Conservation (phyloP, 108 stramenopile species). For the Conticribra guillardii region DNA sequence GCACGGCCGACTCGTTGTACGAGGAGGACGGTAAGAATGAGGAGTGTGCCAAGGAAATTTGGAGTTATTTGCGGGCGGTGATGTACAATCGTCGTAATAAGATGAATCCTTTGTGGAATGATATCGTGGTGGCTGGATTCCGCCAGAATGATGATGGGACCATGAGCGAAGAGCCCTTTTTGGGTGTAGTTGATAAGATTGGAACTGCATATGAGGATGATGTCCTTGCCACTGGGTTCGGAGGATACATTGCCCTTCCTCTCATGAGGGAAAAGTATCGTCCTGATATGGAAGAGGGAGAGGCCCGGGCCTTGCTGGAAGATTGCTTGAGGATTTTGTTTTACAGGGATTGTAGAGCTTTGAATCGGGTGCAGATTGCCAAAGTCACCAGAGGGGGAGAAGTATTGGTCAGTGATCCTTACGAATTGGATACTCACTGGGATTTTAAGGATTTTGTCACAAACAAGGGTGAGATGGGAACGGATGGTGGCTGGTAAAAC, state of each 20-base stretch:
- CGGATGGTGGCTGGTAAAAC: constrained; percentile 84
- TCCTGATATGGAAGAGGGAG: constrained; percentile 88
- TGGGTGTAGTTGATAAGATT: constrained; percentile 96
- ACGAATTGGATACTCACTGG: constrained; percentile 84
- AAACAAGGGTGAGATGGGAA: constrained; percentile 72
- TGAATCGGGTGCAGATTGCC: constrained; percentile 95
- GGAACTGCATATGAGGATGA: constrained; percentile 97
- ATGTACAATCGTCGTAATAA: constrained; percentile 95
- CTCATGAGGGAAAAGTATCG: constrained; percentile 93
- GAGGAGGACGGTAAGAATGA: constrained; percentile 57
- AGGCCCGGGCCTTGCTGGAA: constrained; percentile 95
- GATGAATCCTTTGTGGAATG: constrained; percentile 99
- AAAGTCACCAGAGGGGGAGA: constrained; percentile 77
- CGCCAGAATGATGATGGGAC: constrained; percentile 48
- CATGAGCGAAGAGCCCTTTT: constrained; percentile 65
- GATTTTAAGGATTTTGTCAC: constrained; percentile 70
- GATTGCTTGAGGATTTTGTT: constrained; percentile 97
- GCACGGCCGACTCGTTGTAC: constrained; percentile 69
- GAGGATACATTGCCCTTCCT: constrained; percentile 94
- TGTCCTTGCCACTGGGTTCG: constrained; percentile 97
- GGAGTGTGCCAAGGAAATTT: constrained; percentile 69
- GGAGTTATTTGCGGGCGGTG: constrained; percentile 92
- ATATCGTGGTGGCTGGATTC: constrained; percentile 90
- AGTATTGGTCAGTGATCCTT: constrained; percentile 84
- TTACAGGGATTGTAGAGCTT: constrained; percentile 96